Conservation (phyloP, 202 grass and related monocot genomes). For the Elaeis oleifera region DNA sequence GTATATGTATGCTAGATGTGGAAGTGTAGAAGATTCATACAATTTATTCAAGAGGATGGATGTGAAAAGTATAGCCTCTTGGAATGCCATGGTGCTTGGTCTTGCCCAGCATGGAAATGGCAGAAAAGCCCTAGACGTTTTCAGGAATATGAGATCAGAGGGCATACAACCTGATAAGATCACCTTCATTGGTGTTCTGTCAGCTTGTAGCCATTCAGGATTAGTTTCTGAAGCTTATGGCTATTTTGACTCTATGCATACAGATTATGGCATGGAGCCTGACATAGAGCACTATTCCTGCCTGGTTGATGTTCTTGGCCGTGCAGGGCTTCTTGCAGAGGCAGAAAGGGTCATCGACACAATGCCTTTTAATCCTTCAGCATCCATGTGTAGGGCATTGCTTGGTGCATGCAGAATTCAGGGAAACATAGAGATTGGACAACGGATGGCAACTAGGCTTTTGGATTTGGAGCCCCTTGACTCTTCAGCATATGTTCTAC, state of each 20-base stretch:
- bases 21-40: constrained; percentile 21
- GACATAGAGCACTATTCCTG: constrained; percentile 28
- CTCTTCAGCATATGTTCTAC: constrained; percentile 26
- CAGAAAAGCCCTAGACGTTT: constrained; percentile 11
- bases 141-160: constrained; percentile 7
- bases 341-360: constrained; percentile 19
- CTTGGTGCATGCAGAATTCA: constrained; percentile 27
- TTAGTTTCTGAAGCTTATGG: constrained; percentile 19
- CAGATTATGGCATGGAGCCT: constrained; percentile 17
- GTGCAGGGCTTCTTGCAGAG: constrained; percentile 19
- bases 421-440: constrained; percentile 21
- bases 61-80: constrained; percentile 16
- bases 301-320: constrained; percentile 24
- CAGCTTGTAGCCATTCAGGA: constrained; percentile 28
- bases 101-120: constrained; percentile 24
- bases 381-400: constrained; percentile 21
- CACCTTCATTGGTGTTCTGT: constrained; percentile 17
- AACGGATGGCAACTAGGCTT: constrained; percentile 22
- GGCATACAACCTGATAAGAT: constrained; percentile 23
- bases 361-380: constrained; percentile 23
- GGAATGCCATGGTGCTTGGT: constrained; percentile 22
- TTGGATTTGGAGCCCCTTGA: constrained; percentile 21
- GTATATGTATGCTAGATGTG: constrained; percentile 33
- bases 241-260: constrained; percentile 16
- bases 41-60: constrained; percentile 12